Conservation (phyloP, 257 asterid species). For the Solanum chaucha region DNA sequence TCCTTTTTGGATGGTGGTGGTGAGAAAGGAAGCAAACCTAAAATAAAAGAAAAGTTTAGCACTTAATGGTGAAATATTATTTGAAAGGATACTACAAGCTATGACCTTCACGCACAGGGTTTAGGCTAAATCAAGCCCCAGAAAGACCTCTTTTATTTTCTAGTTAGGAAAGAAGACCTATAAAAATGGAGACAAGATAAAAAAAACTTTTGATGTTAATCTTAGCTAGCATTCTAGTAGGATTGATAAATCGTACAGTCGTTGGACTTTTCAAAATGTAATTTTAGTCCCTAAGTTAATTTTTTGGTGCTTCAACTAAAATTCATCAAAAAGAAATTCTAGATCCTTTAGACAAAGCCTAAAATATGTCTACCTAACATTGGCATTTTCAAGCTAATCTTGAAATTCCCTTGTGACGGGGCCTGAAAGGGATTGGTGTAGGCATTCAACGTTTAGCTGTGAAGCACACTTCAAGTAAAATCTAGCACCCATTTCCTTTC, state of each 20-base stretch:
- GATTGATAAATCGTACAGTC: not conserved
- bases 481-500: not conserved
- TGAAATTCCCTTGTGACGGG: not conserved
- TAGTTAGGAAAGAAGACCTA: not conserved
- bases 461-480: not conserved
- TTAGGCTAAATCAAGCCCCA: not conserved
- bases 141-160: not conserved
- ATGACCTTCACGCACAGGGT: not conserved
- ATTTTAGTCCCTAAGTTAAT: not conserved
- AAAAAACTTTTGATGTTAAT: not conserved
- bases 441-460: not conserved
- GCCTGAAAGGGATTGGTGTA: not conserved
- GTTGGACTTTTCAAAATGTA: not conserved
- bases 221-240: not conserved
- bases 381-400: not conserved
- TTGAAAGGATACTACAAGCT: not conserved
- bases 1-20: not conserved
- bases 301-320: not conserved
- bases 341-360: not conserved
- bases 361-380: not conserved
- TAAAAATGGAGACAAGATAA: not conserved
- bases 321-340: not conserved
- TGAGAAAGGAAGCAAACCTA: not conserved
- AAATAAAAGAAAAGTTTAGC: not conserved
- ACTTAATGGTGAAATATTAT: not conserved